These are phyloP conservation scores for Moniliophthora roreri DNA, from an alignment of 1,284 basidiomycete species.

Conservation along the genomic window DNA sequence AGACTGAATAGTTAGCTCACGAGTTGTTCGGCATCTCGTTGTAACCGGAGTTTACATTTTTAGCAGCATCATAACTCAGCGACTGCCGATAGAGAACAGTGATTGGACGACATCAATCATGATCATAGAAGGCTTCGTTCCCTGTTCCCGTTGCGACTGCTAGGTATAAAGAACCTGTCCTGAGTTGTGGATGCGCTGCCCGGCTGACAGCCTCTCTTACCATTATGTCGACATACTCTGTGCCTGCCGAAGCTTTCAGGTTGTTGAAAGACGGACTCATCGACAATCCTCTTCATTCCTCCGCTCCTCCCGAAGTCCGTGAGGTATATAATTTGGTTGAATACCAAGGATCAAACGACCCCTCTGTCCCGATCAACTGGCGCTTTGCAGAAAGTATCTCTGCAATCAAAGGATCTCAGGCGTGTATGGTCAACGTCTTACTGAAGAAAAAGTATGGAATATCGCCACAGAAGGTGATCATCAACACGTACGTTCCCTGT, in stretches of 20 bases:
- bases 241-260: conserved; percentile 15
- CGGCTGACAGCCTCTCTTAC: no score
- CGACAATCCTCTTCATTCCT: conserved; percentile 19
- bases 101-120: no score
- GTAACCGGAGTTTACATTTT: no score
- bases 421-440: conserved; percentile 23
- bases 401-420: conserved; percentile 26
- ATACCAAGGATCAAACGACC: conserved; percentile 17
- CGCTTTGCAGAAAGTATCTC: conserved; percentile 26
- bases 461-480: conserved; percentile 21
- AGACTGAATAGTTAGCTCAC: no score
- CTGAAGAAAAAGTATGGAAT: conserved; percentile 22
- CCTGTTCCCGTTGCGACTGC: no score
- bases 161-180: no score
- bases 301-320: conserved; percentile 18
- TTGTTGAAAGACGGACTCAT: conserved; percentile 21
- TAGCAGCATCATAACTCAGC: no score
- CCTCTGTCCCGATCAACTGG: conserved; percentile 24
- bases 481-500: conserved; percentile 21
- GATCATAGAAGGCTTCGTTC: no score
- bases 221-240: conserved; percentile 5
- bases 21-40: no score
- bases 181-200: no score
- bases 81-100: no score
- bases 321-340: conserved; percentile 18